Base-by-base conservation (phyloP, 495 filamentous ascomycete species). In the Tuber microsphaerosporum region DNA sequence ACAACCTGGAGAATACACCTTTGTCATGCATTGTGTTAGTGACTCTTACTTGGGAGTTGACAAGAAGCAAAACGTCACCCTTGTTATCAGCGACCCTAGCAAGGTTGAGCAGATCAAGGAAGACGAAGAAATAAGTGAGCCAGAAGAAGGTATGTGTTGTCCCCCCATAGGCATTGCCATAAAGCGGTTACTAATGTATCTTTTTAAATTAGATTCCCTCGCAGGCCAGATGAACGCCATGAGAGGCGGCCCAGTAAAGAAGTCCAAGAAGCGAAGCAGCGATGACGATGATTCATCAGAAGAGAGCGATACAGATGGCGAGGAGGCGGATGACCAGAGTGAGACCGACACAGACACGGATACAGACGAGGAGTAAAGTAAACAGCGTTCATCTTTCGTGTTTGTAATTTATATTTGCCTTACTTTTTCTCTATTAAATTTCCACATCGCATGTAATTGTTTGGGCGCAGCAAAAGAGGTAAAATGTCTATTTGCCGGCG, bases 41-140 rank as follows among this genome's bases (percentile, higher is more conserved):
- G 95, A 98, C 84, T 93, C 92, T 81, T 99, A 98, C 81, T 87
- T 98, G 68, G 95, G 95, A 69, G 91, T 97, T 75, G 95, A 99
- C 82, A 91, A 89, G 69, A 93, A 92, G 86, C 88, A 91, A 88
- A 92, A 96, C 75, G 93, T 97, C 46, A 93, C 91, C 19, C 86
- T 99, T 68, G 87, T 90, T 71, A 92, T 99, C n/a, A 94, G 97
- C 79, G 94, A 97, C 78, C 89, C 91, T 61, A 91, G 89, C 83
- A 95, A 94, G 85, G 94, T 91, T 26, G 90, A 88, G 44, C 89
- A 90, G 73, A 89, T 97, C 81, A 89, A 89, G 56, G 92, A 91
- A 22, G 92, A 93, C 76, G 95, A 97, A 81, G 94, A 97, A 80
- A 97, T 97, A 78, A 96, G 92, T 83, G 95, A 99, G 84, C 94